Evolutionary conservation across 371 early-diverging fungal genomes (phyloP), one percentile per base, ranked within the genome.

Genomic region (Mortierella sp.): DNA sequence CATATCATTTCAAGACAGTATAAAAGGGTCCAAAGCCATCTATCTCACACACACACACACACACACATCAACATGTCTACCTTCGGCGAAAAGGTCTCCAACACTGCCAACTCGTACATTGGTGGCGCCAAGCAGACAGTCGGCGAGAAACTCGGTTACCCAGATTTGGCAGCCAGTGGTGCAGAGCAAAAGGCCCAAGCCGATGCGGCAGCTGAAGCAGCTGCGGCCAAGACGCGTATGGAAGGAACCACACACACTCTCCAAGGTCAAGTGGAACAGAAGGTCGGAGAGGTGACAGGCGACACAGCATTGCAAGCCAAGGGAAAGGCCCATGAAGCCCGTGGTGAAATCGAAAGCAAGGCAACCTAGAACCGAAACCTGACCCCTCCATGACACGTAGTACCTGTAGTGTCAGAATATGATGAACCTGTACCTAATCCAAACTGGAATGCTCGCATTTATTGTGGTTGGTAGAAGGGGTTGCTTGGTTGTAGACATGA

Each of bases 261-360:
- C 28, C 57, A 54, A 25, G 86, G 86, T 25, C 54, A 57, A 12
- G 67, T 72, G 25, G 80, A 83, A 68, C 77, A 85, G 43, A 65
- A 60, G 8, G 61, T 80, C 14, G 82, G 85, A 14, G 39, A 58
- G 16, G 49, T 68, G 21, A 39, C 76, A 2, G 79, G 76, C 13
- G 78, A 85, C 28, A 65, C 76, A 19, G 45, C 58, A 17, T 50
- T 79, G 67, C 53, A 83, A 58, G 66, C 79, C 14, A 66, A 79
- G 44, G 84, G 82, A 5, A 52, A 72, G 13, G 54, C 80, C 21
- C 79, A 79, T 54, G 65, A 64, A 28, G 60, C 54, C 25, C 40
- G 62, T 21, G 84, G 85, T n/a, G 59, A 79, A 25, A 60, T 70
- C 28, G 49, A 67, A 51, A 60, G 55, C 55, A 25, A 54, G 2